Conservation (phyloP, 1,284 basidiomycete genomes). For the Termitomyces sp. region DNA sequence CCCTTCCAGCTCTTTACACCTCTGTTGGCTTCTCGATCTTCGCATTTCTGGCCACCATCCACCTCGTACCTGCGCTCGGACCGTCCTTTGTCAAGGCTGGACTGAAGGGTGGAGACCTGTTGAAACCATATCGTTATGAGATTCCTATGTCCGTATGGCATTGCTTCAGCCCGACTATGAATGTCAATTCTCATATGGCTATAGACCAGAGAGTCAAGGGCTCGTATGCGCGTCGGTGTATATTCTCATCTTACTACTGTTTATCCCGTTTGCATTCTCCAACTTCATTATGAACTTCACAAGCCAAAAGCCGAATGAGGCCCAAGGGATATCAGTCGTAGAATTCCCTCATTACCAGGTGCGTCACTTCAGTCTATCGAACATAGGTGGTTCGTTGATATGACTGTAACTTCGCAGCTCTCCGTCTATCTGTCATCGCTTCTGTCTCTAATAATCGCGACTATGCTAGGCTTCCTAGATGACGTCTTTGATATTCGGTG, state of each 20-base stretch:
- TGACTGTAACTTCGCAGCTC: slow-evolving; percentile 45
- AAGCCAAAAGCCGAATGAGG: slow-evolving; percentile 30
- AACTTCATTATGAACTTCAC: slow-evolving; percentile 54
- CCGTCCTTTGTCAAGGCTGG: slow-evolving; percentile 72
- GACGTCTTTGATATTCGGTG: slow-evolving; percentile 99
- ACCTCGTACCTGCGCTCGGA: slow-evolving; percentile 72
- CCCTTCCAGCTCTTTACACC: slow-evolving; percentile 64
- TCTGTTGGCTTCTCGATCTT: slow-evolving; percentile 79
- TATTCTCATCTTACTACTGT: slow-evolving; percentile 78
- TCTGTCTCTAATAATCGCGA: slow-evolving; percentile 86
- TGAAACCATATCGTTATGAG: slow-evolving; percentile 60
- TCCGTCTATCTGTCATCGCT: slow-evolving; percentile 91
- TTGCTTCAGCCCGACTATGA: slow-evolving; percentile 1
- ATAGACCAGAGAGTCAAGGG: slow-evolving; percentile 90
- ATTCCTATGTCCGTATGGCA: slow-evolving; percentile 63
- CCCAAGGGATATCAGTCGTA: slow-evolving; percentile 58
- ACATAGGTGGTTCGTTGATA: slow-evolving; percentile 1
- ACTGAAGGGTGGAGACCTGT: slow-evolving; percentile 74
- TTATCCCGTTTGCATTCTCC: slow-evolving; percentile 88
- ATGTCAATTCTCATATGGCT: slow-evolving; percentile 2
- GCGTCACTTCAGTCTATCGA: slow-evolving; percentile 20
- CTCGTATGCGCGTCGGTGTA: slow-evolving; percentile 89
- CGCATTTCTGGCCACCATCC: slow-evolving; percentile 69
- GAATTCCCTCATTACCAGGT: slow-evolving; percentile 90
- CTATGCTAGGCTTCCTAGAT: slow-evolving; percentile 92